Evolutionary conservation across 108 stramenopile genomes (phyloP).

Genomic region (Skeletonema grethae): DNA sequence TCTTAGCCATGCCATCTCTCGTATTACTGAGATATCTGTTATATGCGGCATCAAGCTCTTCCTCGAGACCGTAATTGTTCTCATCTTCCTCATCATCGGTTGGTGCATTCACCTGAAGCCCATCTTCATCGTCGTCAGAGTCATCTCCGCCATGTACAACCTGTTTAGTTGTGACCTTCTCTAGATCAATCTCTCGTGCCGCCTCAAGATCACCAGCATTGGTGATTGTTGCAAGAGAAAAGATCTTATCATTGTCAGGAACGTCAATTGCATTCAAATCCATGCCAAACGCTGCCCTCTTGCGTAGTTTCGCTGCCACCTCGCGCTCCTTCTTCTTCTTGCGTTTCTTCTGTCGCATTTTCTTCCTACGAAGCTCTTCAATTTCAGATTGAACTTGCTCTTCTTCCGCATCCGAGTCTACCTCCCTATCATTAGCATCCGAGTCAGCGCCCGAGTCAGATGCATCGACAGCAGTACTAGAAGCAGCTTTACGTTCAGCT

Average conservation of each 20-base stretch:
- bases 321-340: slow-evolving; percentile 91
- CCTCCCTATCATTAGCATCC: slow-evolving; percentile 50
- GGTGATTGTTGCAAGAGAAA: slow-evolving; percentile 75
- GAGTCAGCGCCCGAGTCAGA: slow-evolving; percentile 42
- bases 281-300: slow-evolving; percentile 85
- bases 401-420: slow-evolving; percentile 83
- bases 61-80: slow-evolving; percentile 66
- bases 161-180: slow-evolving; percentile 72
- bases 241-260: slow-evolving; percentile 85
- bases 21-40: slow-evolving; percentile 78
- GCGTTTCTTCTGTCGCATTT: slow-evolving; percentile 79
- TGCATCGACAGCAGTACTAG: slow-evolving; percentile 47
- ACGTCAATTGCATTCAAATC: slow-evolving; percentile 88
- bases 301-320: slow-evolving; percentile 77
- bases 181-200: slow-evolving; percentile 81
- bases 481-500: slow-evolving; percentile 60
- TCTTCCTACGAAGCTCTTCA: slow-evolving; percentile 60
- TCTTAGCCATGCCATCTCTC: slow-evolving; percentile 74
- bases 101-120: slow-evolving; percentile 34
- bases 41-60: slow-evolving; percentile 87
- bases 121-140: slow-evolving; percentile 49
- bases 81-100: slow-evolving; percentile 59
- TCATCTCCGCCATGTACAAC: slow-evolving; percentile 48
- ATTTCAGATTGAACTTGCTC: slow-evolving; percentile 82
- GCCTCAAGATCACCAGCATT: slow-evolving; percentile 66